phyloP scores from a whole-genome alignment of 441 rosid genomes.

The Manihot esculenta region DNA sequence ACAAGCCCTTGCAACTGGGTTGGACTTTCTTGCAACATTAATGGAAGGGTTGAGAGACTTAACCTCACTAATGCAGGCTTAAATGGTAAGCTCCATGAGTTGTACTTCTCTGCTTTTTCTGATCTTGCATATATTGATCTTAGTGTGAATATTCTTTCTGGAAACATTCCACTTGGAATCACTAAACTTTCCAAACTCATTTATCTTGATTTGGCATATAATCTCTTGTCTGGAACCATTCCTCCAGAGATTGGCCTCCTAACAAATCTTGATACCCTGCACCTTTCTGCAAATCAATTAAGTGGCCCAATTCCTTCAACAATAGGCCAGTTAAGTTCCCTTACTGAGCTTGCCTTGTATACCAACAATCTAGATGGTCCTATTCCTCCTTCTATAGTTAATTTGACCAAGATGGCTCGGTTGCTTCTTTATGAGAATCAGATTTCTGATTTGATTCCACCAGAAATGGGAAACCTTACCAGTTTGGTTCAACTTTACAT shows the following conservation, averaged over 20 bases:
- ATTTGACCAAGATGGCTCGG: conserved; percentile 21
- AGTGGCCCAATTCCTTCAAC: conserved; percentile 39
- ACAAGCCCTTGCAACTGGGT: conserved; percentile 31
- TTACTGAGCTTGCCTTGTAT: conserved; percentile 29
- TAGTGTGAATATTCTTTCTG: conserved; percentile 25
- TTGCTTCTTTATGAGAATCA: conserved; percentile 30
- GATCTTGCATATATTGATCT: conserved; percentile 31
- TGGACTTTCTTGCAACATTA: conserved; percentile 34
- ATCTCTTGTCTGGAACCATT: conserved; percentile 26
- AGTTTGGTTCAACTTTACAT: conserved; percentile 17
- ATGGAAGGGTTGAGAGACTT: conserved; percentile 19
- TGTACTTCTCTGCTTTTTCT: conserved; percentile 32
- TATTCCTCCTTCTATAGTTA: conserved; percentile 39
- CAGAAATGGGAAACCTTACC: conserved; percentile 33
- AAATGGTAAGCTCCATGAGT: conserved; percentile 31
- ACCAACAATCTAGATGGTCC: conserved; percentile 25
- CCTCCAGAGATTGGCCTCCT: conserved; percentile 38
- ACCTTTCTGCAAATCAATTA: conserved; percentile 25
- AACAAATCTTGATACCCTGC: conserved; percentile 26
- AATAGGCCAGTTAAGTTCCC: conserved; percentile 27
- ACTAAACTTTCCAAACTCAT: conserved; percentile 30
- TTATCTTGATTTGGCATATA: conserved; percentile 35
- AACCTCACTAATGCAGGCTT: conserved; percentile 33
- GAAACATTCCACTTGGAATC: conserved; percentile 33
- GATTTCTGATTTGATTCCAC: conserved; percentile 38